Conservation (phyloP, 371 early-diverging fungal genomes). For the Dichotomocladium elegans region DNA sequence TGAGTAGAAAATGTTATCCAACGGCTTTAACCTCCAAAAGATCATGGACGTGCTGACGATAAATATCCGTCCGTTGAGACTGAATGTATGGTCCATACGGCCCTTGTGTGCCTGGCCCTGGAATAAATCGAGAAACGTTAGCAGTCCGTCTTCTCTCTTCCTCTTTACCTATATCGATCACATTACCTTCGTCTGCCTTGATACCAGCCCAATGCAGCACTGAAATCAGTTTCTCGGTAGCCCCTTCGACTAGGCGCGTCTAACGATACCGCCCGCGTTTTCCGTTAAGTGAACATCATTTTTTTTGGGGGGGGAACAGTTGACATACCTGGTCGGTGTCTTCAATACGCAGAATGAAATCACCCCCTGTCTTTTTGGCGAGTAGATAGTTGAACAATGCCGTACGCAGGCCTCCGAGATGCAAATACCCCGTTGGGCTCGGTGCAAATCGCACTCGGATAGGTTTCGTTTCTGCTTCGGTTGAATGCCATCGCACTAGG, state of each 20-base stretch:
- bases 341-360: slow-evolving; percentile 88
- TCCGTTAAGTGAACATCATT: not conserved
- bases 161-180: no score
- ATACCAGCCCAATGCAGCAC: slow-evolving; percentile 81
- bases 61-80: slow-evolving; percentile 75
- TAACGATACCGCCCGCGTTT: slow-evolving; percentile 15
- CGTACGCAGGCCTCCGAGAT: slow-evolving; percentile 92
- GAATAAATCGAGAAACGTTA: not conserved
- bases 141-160: no score
- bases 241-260: slow-evolving; percentile 77
- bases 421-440: slow-evolving; percentile 91
- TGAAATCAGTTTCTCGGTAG: slow-evolving; percentile 63
- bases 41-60: slow-evolving; percentile 61
- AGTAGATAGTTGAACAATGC: slow-evolving; percentile 90
- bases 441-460: slow-evolving; percentile 92
- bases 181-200: slow-evolving; percentile 71
- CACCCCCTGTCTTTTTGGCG: slow-evolving; percentile 70
- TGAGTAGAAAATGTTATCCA: no score
- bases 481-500: no score
- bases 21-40: slow-evolving; percentile 70
- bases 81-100: slow-evolving; percentile 71
- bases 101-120: slow-evolving; percentile 63
- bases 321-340: slow-evolving; percentile 85
- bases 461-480: no score
- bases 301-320: not conserved